phyloP scores from a whole-genome alignment of 768 basidiomycete species.

The Trametopsis cervina region DNA sequence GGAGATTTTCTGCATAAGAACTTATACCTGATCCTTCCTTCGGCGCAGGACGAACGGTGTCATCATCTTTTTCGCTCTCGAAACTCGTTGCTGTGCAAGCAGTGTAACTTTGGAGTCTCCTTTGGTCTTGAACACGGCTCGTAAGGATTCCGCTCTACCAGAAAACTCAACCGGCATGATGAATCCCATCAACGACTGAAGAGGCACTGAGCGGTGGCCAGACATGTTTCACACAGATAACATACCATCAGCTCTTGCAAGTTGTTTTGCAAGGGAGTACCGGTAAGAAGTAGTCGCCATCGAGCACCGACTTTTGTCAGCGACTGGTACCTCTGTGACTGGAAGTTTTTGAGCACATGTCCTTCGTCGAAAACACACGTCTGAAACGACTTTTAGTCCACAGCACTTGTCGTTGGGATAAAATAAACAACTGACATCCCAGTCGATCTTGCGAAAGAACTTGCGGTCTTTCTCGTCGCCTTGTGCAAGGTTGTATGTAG shows the following conservation, averaged over 20 bases:
- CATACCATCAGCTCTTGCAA: constrained; percentile 83
- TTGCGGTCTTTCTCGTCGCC: constrained; percentile 84
- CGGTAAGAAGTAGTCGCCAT: constrained; percentile 91
- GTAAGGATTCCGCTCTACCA: constrained; percentile 67
- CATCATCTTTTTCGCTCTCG: constrained; percentile 98
- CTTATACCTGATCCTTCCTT: constrained; percentile 81
- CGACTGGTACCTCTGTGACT: constrained; percentile 92
- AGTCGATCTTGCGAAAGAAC: constrained; percentile 85
- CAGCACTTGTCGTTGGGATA: background rate
- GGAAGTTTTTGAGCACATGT: constrained; percentile 94
- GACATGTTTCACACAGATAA: constrained; percentile 10
- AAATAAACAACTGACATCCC: constrained; percentile 63
- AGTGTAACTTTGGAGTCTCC: constrained; percentile 86
- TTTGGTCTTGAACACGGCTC: constrained; percentile 95
- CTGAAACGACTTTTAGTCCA: constrained; percentile 31
- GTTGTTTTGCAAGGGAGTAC: constrained; percentile 92
- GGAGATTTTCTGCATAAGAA: background rate
- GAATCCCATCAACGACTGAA: constrained; percentile 94
- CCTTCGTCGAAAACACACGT: constrained; percentile 96
- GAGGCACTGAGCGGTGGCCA: constrained; percentile 5
- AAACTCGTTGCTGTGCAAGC: constrained; percentile 88
- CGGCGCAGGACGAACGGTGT: constrained; percentile 97
- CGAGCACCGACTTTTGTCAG: constrained; percentile 77
- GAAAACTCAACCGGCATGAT: constrained; percentile 89
- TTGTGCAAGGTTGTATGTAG: constrained; percentile 92